Percentiles rank a stretch among this genome's conserved stretches.
phyloP scores from a whole-genome alignment of 2,329 filamentous ascomycete genomes.

The Paecilomyces niveus region DNA sequence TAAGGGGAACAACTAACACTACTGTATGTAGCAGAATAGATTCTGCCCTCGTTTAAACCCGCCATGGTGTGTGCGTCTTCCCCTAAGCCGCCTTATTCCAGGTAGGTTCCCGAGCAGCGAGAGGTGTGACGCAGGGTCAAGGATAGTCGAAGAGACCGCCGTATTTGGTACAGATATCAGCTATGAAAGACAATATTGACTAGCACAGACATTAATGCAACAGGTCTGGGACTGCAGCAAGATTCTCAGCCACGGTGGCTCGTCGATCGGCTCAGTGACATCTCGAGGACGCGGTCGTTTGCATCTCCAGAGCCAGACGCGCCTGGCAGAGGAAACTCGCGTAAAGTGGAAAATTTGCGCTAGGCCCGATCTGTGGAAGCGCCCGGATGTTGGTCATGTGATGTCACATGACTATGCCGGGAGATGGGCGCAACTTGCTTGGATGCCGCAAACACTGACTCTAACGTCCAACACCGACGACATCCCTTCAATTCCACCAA shows the following conservation, averaged over 20 bases:
- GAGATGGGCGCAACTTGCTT: conserved; percentile 2
- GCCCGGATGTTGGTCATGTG: conserved; percentile 11
- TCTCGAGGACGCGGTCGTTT: conserved; percentile 20
- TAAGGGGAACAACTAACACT: conserved; percentile 38
- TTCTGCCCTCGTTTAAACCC: conserved; percentile 35
- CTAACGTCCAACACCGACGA: neutral
- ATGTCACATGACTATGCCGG: conserved; percentile 13
- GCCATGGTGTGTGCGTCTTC: conserved; percentile 23
- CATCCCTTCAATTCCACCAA: neutral
- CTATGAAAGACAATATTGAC: conserved; percentile 6
- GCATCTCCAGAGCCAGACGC: conserved; percentile 21
- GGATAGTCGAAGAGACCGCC: neutral
- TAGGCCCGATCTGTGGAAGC: conserved; percentile 13
- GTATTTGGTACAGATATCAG: neutral
- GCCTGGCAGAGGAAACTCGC: conserved; percentile 20
- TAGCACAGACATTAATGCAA: conserved; percentile 3
- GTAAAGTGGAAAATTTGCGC: conserved; percentile 30
- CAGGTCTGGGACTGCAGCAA: conserved; percentile 5
- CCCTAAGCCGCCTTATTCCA: conserved; percentile 13
- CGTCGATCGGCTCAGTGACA: conserved; percentile 18
- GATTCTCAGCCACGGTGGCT: conserved; percentile 23
- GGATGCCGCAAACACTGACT: neutral
- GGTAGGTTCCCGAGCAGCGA: conserved; percentile 15
- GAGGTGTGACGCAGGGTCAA: conserved; percentile 9
- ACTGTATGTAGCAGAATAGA: conserved; percentile 61